Percentiles rank a stretch among this genome's conserved stretches.
These are phyloP conservation scores for Elongisporangium prolatum DNA, from an alignment of 352 stramenopile species.

Conservation along the genomic window DNA sequence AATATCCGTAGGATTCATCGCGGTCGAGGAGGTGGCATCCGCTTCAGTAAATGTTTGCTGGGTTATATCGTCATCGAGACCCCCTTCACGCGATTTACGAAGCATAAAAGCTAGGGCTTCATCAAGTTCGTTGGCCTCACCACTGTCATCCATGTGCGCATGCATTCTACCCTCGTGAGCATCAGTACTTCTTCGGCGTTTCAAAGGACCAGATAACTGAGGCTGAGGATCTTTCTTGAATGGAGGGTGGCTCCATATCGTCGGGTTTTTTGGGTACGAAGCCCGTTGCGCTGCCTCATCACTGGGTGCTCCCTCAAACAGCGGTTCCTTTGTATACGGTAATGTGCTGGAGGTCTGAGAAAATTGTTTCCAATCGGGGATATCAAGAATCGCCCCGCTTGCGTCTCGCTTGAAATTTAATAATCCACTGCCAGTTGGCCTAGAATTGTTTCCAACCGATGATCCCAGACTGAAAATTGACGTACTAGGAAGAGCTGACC, in stretches of 20 bases:
- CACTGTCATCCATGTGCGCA: background rate
- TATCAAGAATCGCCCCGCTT: constrained; percentile 35
- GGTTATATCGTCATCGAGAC: background rate
- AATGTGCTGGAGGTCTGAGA: constrained; percentile 53
- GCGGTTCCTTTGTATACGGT: constrained; percentile 42
- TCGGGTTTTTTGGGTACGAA: constrained; percentile 54
- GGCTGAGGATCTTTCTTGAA: constrained; percentile 27
- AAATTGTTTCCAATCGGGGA: constrained; percentile 56
- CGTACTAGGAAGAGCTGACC: constrained; percentile 41
- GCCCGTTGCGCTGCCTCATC: constrained; percentile 19
- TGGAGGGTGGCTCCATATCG: constrained; percentile 57
- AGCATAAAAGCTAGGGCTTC: background rate
- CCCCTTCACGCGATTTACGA: background rate
- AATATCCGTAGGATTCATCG: constrained; percentile 24
- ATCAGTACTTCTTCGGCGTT: background rate
- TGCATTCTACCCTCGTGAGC: background rate
- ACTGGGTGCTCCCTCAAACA: constrained; percentile 11
- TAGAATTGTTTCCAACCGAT: constrained; percentile 36
- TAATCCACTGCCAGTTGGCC: constrained; percentile 28
- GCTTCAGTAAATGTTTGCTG: background rate
- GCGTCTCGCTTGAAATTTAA: constrained; percentile 47
- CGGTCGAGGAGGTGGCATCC: constrained; percentile 4
- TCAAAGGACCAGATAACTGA: background rate
- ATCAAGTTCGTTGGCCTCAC: background rate
- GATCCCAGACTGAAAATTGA: constrained; percentile 73